These are phyloP conservation scores for Lepidium africanum DNA, from an alignment of 345 rosid species.

Conservation along the genomic window DNA sequence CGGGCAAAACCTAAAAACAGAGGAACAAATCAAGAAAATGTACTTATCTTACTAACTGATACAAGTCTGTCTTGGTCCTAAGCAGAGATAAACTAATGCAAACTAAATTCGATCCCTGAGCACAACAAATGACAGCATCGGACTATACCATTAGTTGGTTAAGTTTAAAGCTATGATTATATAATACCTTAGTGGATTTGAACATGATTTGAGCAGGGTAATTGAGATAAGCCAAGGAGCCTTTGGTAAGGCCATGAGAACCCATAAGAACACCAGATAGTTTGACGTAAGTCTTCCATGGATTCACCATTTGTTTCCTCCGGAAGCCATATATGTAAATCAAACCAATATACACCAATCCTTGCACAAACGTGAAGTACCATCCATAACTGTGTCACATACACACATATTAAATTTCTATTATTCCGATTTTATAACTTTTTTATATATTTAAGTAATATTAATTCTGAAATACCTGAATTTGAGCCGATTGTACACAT, in stretches of 20 bases:
- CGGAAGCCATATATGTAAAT: conserved; percentile 73
- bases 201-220: conserved; percentile 93
- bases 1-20: conserved; percentile 57
- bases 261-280: conserved; percentile 83
- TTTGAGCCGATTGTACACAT: conserved; percentile 84
- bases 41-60: neutral
- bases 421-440: neutral
- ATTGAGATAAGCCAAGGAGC: conserved; percentile 80
- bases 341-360: conserved; percentile 65
- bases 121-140: neutral
- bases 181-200: conserved; percentile 84
- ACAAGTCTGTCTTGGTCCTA: neutral
- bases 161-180: neutral
- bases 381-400: conserved; percentile 65
- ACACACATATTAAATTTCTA: neutral
- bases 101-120: neutral
- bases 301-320: conserved; percentile 78
- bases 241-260: conserved; percentile 82
- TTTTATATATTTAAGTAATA: neutral
- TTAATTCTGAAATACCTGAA: conserved; percentile 46
- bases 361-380: conserved; percentile 89
- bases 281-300: conserved; percentile 77
- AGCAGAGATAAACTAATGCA: neutral
- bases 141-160: neutral
- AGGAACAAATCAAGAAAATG: neutral